phyloP scores from a whole-genome alignment of 2,329 filamentous ascomycete species.

The Alternaria sp. region DNA sequence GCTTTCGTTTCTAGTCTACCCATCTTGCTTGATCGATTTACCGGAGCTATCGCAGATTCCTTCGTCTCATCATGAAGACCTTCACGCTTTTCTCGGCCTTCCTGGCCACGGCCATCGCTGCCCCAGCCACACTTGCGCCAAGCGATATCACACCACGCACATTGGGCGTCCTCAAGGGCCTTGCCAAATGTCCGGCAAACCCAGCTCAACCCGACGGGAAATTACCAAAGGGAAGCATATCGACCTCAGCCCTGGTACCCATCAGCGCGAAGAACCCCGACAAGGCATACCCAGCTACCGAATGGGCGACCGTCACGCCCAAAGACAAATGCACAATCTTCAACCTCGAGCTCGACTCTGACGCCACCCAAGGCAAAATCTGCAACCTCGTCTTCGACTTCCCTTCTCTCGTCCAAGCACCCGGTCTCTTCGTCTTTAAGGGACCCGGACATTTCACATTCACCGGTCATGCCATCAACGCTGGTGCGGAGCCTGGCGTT shows the following conservation, averaged over 20 bases:
- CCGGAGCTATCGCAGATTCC: background rate
- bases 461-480: slow-evolving; percentile 29
- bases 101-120: slow-evolving; percentile 46
- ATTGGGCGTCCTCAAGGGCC: slow-evolving; percentile 21
- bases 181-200: slow-evolving; percentile 22
- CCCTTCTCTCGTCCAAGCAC: slow-evolving; percentile 19
- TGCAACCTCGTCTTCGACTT: slow-evolving; percentile 42
- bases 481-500: slow-evolving; percentile 20
- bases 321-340: slow-evolving; percentile 41
- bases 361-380: slow-evolving; percentile 30
- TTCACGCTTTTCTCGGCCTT: slow-evolving; percentile 43
- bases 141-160: background rate
- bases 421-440: slow-evolving; percentile 35
- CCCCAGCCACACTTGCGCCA: slow-evolving; percentile 40
- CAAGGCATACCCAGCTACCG: slow-evolving; percentile 21
- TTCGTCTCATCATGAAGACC: slow-evolving; percentile 28
- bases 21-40: background rate
- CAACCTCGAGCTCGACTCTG: slow-evolving; percentile 32
- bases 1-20: background rate
- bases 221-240: slow-evolving; percentile 28
- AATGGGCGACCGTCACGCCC: slow-evolving; percentile 30
- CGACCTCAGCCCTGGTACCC: slow-evolving; percentile 25
- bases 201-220: slow-evolving; percentile 26
- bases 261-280: slow-evolving; percentile 29
- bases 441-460: slow-evolving; percentile 33